Evolutionary conservation across 306 rosid genomes (phyloP), one percentile per base, ranked within the genome.

Genomic region (Vigna nakashimae): DNA sequence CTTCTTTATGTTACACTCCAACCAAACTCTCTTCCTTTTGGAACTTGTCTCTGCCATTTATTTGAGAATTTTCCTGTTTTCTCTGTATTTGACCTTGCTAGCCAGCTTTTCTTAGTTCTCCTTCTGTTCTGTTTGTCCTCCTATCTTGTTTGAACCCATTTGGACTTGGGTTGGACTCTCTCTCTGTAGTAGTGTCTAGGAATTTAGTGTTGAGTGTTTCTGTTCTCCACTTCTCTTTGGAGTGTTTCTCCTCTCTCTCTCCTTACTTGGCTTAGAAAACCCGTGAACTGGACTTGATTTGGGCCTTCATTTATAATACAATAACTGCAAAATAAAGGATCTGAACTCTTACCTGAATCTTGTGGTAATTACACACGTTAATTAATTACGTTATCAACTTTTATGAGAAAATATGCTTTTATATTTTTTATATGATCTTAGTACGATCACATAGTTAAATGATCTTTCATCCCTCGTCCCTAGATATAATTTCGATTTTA

Each of bases 41-140:
- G 6, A 42, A 65, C 50, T 42, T 42, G 51, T 65, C 52, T 40
- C 34, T 65, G 28, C 32, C 52, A 42, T 65, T n/a, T 42, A 65
- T 40, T 26, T 42, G 32, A 40, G 51, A 65, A 20, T 2, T 65
- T 20, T 9, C 18, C 9, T 40, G 51, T 42, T 42, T 42, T 65
- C 52, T 18, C 34, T 65, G 9, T 43, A 30, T 42, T 65, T 1
- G 30, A 65, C 34, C 50, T 40, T 42, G 14, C 30, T 17, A 10
- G 48, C 8, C 51, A 18, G 24, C 30, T 38, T 65, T 9, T 65
- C 32, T 65, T 9, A 0, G 11, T 30, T 59, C 42, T 8, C 46
- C 6, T 9, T 42, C 12, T 42, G 13, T 45, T 45, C 50, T 45
- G 15, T 45, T 45, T 43, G 48, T 43, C 48, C 65, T 62, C 45